Evolutionary conservation across 371 early-diverging fungal species (phyloP).

Genomic region (Mortierella sp.): DNA sequence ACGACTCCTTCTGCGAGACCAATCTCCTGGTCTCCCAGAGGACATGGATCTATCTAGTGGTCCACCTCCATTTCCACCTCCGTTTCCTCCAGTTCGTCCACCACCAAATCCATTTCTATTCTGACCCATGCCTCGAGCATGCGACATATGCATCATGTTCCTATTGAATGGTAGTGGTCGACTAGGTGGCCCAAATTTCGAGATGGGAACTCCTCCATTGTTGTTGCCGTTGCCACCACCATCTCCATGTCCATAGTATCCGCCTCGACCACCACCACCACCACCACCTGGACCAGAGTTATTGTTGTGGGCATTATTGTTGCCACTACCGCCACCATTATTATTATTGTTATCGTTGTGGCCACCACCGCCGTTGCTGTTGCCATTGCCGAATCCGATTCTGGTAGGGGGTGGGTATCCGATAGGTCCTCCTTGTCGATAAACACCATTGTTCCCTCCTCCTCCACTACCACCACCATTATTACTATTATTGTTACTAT

Average conservation of each 20-base stretch:
- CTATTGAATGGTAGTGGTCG: constrained; percentile 37
- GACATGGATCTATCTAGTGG: constrained; percentile 26
- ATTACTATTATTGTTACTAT: not conserved
- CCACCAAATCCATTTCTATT: constrained; percentile 31
- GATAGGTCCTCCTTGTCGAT: constrained; percentile 24
- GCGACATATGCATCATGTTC: constrained; percentile 51
- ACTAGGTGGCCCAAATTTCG: constrained; percentile 22
- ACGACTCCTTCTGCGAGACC: constrained; percentile 41
- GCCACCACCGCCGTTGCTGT: constrained; percentile 1
- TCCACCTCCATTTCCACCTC: constrained; percentile 21
- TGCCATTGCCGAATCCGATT: constrained; percentile 38
- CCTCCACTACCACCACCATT: constrained; percentile 1
- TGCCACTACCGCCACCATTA: constrained; percentile 8
- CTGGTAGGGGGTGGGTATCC: constrained; percentile 28
- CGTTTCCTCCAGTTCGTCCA: not conserved
- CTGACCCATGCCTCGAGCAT: constrained; percentile 24
- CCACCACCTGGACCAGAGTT: constrained; percentile 6
- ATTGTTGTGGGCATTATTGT: constrained; percentile 9
- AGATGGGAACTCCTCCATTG: constrained; percentile 6
- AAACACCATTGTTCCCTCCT: constrained; percentile 7
- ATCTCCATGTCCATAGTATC: constrained; percentile 21
- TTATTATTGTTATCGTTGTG: constrained; percentile 9
- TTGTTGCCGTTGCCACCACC: constrained; percentile 8
- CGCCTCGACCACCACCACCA: constrained; percentile 19
- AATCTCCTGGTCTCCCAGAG: constrained; percentile 36